These are phyloP conservation scores for Zychaea mexicana DNA, from an alignment of 371 early-diverging fungal species.

Conservation along the genomic window DNA sequence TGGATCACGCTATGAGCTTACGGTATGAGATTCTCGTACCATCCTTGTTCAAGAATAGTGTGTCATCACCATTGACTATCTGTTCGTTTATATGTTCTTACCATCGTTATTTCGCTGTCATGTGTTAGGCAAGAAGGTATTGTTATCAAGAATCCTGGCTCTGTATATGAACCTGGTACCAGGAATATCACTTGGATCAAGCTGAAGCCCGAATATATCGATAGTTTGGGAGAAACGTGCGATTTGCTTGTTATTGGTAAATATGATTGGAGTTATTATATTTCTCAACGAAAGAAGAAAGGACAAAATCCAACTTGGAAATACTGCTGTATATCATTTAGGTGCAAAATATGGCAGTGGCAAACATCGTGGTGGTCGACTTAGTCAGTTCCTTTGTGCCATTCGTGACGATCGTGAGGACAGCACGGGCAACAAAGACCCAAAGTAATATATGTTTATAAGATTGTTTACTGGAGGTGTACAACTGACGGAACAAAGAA, in stretches of 20 bases:
- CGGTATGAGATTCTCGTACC: not conserved
- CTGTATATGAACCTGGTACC: conserved; percentile 58
- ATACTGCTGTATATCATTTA: too few relatives aligned
- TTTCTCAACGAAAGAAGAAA: not conserved
- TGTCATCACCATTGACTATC: too few relatives aligned
- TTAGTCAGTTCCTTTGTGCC: conserved; percentile 72
- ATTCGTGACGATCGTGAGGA: conserved; percentile 56
- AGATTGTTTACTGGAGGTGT: too few relatives aligned
- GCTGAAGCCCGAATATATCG: conserved; percentile 77
- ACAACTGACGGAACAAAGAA: too few relatives aligned
- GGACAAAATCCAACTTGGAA: not conserved
- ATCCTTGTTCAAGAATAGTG: too few relatives aligned
- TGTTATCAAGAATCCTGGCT: conserved; percentile 68
- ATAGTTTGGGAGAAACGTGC: conserved; percentile 64
- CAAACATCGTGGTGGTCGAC: conserved; percentile 49
- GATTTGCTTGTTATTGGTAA: conserved; percentile 77
- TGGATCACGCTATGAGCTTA: conserved; percentile 53
- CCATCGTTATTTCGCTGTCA: too few relatives aligned
- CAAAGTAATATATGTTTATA: conserved; percentile 4
- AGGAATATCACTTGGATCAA: conserved; percentile 73
- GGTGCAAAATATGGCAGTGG: conserved; percentile 68
- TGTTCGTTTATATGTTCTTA: not conserved
- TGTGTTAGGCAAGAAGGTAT: conserved; percentile 61
- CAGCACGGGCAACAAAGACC: conserved; percentile 5
- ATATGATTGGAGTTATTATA: not conserved